phyloP scores from a whole-genome alignment of 768 basidiomycete genomes.

The Pleurotus djamor region DNA sequence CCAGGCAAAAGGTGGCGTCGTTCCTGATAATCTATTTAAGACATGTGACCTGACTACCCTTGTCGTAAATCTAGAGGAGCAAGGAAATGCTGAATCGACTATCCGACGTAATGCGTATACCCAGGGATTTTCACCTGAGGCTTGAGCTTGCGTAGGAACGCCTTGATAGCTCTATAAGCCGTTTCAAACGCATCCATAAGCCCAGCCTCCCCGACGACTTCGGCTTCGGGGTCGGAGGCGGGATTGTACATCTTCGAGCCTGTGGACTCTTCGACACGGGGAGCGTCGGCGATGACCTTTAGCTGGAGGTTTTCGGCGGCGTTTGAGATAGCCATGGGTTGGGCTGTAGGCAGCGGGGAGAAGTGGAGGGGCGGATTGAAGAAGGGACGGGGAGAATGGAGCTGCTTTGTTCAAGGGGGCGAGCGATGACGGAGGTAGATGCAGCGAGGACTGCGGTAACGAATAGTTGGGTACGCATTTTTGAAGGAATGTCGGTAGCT shows the following conservation, averaged over 20 bases:
- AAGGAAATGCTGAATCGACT: background rate
- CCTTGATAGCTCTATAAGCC: slow-evolving; percentile 2
- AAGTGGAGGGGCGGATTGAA: background rate
- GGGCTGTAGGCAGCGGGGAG: background rate
- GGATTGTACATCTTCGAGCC: background rate
- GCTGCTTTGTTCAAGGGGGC: background rate
- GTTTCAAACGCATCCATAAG: background rate
- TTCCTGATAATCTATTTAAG: too few relatives aligned
- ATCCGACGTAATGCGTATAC: slow-evolving; percentile 4
- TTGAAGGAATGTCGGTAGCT: background rate
- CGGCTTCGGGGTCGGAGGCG: background rate
- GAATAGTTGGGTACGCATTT: slow-evolving; percentile 8
- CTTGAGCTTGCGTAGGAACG: background rate
- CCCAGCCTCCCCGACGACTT: background rate
- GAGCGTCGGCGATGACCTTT: background rate
- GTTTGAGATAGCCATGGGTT: background rate
- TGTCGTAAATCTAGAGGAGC: too few relatives aligned
- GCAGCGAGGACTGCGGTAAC: slow-evolving; percentile 4
- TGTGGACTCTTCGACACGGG: background rate
- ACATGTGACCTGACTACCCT: too few relatives aligned
- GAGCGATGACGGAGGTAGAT: background rate
- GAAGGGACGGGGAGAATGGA: background rate
- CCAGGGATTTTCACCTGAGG: slow-evolving; percentile 4
- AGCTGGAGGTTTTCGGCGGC: background rate
- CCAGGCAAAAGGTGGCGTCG: too few relatives aligned